Evolutionary conservation across 768 basidiomycete species (phyloP), one percentile per base, ranked within the genome.

Genomic region (Leccinum longicurvipes): DNA sequence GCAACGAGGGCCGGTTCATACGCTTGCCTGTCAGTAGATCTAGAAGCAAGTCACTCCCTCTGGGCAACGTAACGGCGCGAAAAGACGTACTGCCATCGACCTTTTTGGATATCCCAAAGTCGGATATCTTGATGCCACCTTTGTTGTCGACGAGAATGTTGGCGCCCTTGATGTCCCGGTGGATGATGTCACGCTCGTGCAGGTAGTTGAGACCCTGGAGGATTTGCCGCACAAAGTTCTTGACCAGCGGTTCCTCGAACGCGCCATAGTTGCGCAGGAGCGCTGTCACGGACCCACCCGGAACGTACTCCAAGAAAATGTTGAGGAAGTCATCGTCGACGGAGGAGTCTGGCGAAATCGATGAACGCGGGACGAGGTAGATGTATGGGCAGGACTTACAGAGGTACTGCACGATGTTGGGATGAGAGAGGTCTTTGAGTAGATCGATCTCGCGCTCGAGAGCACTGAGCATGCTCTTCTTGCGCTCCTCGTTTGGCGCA

Each of bases 81-180:
- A 3, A 42, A 48, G 51, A 85, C 94, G 76, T 64, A 96, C 93
- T 93, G 70, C 91, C 92, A 67, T 97, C 93, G 21, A 97, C 89
- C 73, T 95, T 97, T 78, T 98, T 99, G 10, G 92, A 95, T 64
- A 97, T 95, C 59, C 94, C 94, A 64, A 94, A 94, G 67, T 98
- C 94, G 14, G 93, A 95, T 28, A 98, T 98, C 71, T 98, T 98
- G 75, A 97, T 87, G 10, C 94, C 93, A 17, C 94, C 93, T 71
- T 96, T 96, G 76, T 98, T 98, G 69, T 98, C 95, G 3, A 97
- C 94, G 55, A 99, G 85, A 54, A 99, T 97, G 69, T 99, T 98
- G 34, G 91, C 97, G 21, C 97, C 97, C 68, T 99, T 99, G 78
- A 99, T 99, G 67, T 99, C 97, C 11, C 94, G 89, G 72, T 98